Base-by-base conservation (phyloP, 148 eudicot species). In the Silene latifolia region DNA sequence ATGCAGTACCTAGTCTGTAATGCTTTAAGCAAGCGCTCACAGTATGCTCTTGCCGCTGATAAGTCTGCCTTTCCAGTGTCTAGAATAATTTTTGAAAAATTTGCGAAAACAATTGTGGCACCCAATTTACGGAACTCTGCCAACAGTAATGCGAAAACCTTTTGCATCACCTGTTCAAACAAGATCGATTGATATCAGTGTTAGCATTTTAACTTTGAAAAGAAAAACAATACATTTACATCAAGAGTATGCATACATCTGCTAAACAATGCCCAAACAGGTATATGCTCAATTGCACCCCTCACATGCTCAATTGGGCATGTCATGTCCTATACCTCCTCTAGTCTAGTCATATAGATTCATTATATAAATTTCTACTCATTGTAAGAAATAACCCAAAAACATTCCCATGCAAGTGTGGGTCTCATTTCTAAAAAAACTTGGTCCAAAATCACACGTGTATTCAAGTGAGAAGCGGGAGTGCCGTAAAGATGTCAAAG, bases 101-200 rank as follows among this genome's bases (percentile, higher is more conserved):
- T 95, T 58, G 98, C 98, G 75, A 89, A 95, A 72, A 95, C 86
- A 35, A 95, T 89, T 17, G 85, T 74, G 74, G 96, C 97, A 72
- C 98, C 98, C 84, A 92, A 77, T 82, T 95, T 95, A 77, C 98
- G 93, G 70, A 95, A 86, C 81, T 95, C 99, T 2, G 99, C 94
- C 79, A 95, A 75, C 82, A 95, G 84, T 67, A 95, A 75, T 62
- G 98, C 99, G 85, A 90, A 92, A 63, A 95, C 94, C 83, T 92
- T 95, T 83, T 95, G 94, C 99, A 95, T 95, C 65, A 92, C 91
- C 98, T 93, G 88, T 73, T 64, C 80, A 75, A 10, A 25, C 46
- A 51, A 48, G 17, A 67, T 60, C 56, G 67, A 48, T 76, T 47
- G 70, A 57, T 23, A 72, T 73, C 35, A 74, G 63, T 72, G 19